A percentile compares a stretch with the other conserved stretches of the same genome.
phyloP scores from a whole-genome alignment of 78 protist genomes.

The Corallochytrium limacisporum region DNA sequence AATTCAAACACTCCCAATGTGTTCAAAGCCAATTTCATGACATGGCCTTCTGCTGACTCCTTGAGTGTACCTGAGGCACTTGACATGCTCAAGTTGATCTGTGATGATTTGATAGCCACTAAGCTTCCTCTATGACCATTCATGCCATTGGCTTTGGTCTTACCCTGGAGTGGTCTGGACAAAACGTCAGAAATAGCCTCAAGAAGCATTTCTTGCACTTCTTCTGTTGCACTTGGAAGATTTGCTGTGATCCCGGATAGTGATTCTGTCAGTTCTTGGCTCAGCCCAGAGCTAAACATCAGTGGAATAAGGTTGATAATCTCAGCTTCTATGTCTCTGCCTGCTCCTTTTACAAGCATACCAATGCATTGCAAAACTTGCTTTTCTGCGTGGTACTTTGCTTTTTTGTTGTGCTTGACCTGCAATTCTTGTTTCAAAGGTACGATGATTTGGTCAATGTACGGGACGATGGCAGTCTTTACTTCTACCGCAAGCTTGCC shows the following conservation, averaged over 20 bases:
- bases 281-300: slow-evolving; percentile 28
- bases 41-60: background rate
- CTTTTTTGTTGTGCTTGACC: background rate
- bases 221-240: slow-evolving; percentile 30
- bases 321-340: background rate
- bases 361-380: slow-evolving; percentile 6
- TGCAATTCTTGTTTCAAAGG: background rate
- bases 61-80: background rate
- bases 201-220: slow-evolving; percentile 19
- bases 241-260: slow-evolving; percentile 16
- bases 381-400: background rate
- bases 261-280: slow-evolving; percentile 10
- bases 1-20: slow-evolving; percentile 57
- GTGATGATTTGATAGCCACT: background rate
- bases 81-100: background rate
- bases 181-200: background rate
- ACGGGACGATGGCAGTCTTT: background rate
- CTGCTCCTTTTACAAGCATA: slow-evolving; percentile 6
- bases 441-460: background rate
- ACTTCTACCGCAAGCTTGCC: slow-evolving; percentile 20
- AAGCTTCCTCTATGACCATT: background rate
- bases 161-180: background rate
- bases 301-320: background rate
- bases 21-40: slow-evolving; percentile 11
- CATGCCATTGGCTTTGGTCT: background rate